Evolutionary conservation across 2,329 filamentous ascomycete species (phyloP).

Genomic region (Apiospora sp.): DNA sequence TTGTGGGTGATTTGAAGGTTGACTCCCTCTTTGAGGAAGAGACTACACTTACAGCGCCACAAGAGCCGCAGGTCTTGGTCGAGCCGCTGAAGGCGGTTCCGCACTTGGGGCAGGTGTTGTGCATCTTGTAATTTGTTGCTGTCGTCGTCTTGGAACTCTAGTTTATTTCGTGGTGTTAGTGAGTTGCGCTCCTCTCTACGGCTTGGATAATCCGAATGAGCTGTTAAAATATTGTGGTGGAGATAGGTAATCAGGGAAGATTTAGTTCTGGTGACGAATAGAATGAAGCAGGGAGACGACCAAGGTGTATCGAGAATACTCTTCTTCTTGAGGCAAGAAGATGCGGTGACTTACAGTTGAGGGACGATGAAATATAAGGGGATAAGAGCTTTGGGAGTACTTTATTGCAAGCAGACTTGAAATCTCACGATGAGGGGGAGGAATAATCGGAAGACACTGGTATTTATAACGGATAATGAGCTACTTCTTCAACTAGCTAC

Average conservation of each 20-base stretch:
- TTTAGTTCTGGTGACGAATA: not conserved
- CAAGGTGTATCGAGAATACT: too few relatives aligned
- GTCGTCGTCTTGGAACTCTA: not conserved
- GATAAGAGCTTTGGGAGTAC: not conserved
- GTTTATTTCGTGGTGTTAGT: not conserved
- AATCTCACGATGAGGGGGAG: not conserved
- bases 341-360: not conserved
- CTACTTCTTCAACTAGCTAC: not conserved
- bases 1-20: not conserved
- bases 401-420: not conserved
- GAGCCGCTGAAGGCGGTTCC: conserved; percentile 52
- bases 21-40: not conserved
- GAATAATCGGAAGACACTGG: not conserved
- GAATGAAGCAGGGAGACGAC: not conserved
- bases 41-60: conserved; percentile 57
- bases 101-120: conserved; percentile 62
- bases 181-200: not conserved
- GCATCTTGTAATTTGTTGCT: conserved; percentile 24
- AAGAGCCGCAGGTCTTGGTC: conserved; percentile 62
- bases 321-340: not conserved
- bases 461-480: not conserved
- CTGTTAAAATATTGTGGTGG: not conserved
- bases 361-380: not conserved
- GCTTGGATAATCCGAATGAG: not conserved
- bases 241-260: not conserved